Base-by-base conservation (phyloP, 2,329 filamentous ascomycete species). In the Trichophyton mentagrophytes region DNA sequence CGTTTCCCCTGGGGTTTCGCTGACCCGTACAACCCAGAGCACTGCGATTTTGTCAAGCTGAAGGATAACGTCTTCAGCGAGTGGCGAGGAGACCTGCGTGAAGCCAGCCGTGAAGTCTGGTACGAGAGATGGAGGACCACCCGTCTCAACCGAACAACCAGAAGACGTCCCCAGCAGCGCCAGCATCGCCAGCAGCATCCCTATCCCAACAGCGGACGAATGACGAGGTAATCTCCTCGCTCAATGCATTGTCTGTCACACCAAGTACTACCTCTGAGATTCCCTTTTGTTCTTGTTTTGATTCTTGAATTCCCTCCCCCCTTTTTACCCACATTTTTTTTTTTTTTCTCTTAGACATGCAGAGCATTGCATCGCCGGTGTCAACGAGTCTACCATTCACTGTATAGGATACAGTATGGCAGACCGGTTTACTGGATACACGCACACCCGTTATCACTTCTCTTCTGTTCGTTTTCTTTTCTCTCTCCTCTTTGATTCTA, bases 1-100 rank as follows among this genome's bases (percentile, higher is more conserved):
- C 86, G 87, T 65, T 99, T 97, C 72, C 89, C 93, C 0, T 99
- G 93, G 93, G 93, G 93, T 5, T 95, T 96, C 67, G 93, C 93
- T 3, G 90, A 97, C 70, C 93, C 93, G 0, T 91, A 93, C 77
- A 86, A 97, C 69, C 80, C 85, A 33, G 84, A 88, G 67, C 93
- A 99, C 76, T 99, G 93, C 76, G 93, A 99, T 74, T 99, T 96
- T 73, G 79, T 88, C 61, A 86, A 87, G 64, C 81, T 99, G 66
- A 93, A 93, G 76, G 91, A 97, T 62, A 86, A 87, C 6, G 88
- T 99, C 36, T 99, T 99, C 73, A 85, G 80, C 65, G 92, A 97
- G 70, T 99, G 93, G 93, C 87, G 92, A 58, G 82, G 82, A 49
- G 93, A 99, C 71, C 79, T 99, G 63, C 87, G 92, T 63, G 90